Conservation (phyloP, 805 yeast species). For the Metschnikowia sp. region DNA sequence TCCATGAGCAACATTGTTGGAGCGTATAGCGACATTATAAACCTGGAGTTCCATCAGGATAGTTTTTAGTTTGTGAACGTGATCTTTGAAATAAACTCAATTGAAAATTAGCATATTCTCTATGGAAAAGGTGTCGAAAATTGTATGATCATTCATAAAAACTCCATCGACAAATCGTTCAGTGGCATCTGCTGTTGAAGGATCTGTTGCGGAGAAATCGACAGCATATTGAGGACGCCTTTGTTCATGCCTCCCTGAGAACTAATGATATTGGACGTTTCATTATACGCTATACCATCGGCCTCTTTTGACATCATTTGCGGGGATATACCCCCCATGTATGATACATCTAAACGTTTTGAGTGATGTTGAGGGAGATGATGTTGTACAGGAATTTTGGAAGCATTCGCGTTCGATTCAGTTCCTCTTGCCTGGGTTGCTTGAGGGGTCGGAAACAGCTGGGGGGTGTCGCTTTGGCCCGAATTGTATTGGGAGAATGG, state of each 20-base stretch:
- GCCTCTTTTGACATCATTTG: slow-evolving; percentile 17
- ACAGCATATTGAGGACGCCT: slow-evolving; percentile 7
- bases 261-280: not conserved
- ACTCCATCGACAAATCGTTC: slow-evolving; percentile 22
- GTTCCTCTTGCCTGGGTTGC: not conserved
- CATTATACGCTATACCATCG: slow-evolving; percentile 2
- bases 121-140: not conserved
- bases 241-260: not conserved
- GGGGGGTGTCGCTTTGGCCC: slow-evolving; percentile 3
- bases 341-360: slow-evolving; percentile 10
- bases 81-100: not conserved
- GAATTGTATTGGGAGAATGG: slow-evolving; percentile 1
- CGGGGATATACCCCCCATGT: slow-evolving; percentile 13
- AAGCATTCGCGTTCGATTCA: not conserved
- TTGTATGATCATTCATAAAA: slow-evolving; percentile 17
- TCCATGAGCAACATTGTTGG: slow-evolving; percentile 19
- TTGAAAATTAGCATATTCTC: not conserved
- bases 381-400: slow-evolving; percentile 9
- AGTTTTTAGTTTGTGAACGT: not conserved
- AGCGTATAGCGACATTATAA: slow-evolving; percentile 38
- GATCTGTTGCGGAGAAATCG: slow-evolving; percentile 40
- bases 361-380: slow-evolving; percentile 10
- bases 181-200: slow-evolving; percentile 28
- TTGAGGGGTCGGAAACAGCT: slow-evolving; percentile 8
- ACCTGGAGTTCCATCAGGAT: slow-evolving; percentile 25